Evolutionary conservation across 23 red algal species (phyloP).

Genomic region (Cyanidioschyzon merolae): DNA sequence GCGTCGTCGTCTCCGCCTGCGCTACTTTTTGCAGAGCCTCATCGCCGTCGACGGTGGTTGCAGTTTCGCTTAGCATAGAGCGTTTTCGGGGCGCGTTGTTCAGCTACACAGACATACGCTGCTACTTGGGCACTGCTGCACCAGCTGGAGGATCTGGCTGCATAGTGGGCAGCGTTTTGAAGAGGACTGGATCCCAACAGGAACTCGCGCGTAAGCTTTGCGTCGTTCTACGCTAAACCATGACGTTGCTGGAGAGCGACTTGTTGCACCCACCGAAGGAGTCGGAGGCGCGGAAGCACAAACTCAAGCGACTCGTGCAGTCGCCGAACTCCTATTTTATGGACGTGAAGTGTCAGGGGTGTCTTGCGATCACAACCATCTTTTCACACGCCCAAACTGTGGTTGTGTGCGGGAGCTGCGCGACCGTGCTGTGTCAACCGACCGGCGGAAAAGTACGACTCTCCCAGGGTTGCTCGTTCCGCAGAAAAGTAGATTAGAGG

Average conservation of each 20-base stretch:
- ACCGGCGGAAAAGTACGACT: conserved; percentile 83
- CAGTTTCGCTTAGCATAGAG: no score
- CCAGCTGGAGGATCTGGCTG: no score
- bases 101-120: no score
- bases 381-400: conserved; percentile 96
- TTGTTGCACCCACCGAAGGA: conserved; percentile 79
- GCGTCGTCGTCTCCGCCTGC: no score
- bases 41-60: no score
- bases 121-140: no score
- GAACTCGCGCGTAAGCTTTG: no score
- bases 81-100: no score
- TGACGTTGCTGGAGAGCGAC: conserved; percentile 50
- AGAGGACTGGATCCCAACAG: no score
- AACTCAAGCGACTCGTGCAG: conserved; percentile 86
- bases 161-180: no score
- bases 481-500: conserved; percentile 79
- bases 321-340: conserved; percentile 94
- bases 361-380: conserved; percentile 85
- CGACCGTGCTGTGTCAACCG: conserved; percentile 77
- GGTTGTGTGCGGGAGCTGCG: conserved; percentile 83
- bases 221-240: no score
- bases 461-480: conserved; percentile 80
- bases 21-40: no score
- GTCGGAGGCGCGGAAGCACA: conserved; percentile 81
- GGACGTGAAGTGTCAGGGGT: conserved; percentile 98